Percentiles rank a stretch among this genome's conserved stretches.
Conservation (phyloP, 495 filamentous ascomycete species). For the Penicillium samsonianum region DNA sequence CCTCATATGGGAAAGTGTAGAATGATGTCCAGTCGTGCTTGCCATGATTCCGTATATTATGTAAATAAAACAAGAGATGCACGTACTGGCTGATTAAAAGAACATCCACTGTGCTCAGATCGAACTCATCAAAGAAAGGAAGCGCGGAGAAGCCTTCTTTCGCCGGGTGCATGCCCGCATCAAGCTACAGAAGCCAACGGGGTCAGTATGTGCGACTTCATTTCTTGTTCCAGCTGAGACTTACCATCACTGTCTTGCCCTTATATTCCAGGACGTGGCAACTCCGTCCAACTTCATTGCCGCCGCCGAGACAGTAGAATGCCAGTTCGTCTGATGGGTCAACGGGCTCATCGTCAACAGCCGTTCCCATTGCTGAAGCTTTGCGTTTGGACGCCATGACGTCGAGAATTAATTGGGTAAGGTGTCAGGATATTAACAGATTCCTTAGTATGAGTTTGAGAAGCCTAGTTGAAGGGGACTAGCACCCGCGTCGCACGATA, state of each 20-base stretch:
- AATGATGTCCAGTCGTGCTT: background rate
- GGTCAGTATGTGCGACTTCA: slow-evolving; percentile 22
- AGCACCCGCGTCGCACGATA: slow-evolving; percentile 8
- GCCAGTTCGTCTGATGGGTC: slow-evolving; percentile 85
- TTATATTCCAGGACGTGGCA: slow-evolving; percentile 99
- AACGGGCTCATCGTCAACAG: slow-evolving; percentile 64
- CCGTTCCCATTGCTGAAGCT: slow-evolving; percentile 62
- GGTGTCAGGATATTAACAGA: background rate
- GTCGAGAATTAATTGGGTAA: background rate
- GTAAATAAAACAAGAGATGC: slow-evolving; percentile 13
- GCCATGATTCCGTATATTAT: slow-evolving; percentile 2
- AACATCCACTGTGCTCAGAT: slow-evolving; percentile 94
- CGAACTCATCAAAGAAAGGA: slow-evolving; percentile 98
- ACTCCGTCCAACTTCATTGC: slow-evolving; percentile 94
- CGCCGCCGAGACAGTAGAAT: slow-evolving; percentile 90
- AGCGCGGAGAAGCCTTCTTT: slow-evolving; percentile 92
- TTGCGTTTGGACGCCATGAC: slow-evolving; percentile 77
- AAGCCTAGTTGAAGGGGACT: slow-evolving; percentile 11
- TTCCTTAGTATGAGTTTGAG: background rate
- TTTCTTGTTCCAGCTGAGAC: slow-evolving; percentile 26
- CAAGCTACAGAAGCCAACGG: slow-evolving; percentile 60
- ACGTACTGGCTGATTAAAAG: slow-evolving; percentile 97
- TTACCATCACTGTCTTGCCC: slow-evolving; percentile 96
- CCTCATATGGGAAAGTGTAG: slow-evolving; percentile 6
- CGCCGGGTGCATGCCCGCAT: slow-evolving; percentile 96